Evolutionary conservation across 495 filamentous ascomycete genomes (phyloP).

Genomic region (Podospora comata): DNA sequence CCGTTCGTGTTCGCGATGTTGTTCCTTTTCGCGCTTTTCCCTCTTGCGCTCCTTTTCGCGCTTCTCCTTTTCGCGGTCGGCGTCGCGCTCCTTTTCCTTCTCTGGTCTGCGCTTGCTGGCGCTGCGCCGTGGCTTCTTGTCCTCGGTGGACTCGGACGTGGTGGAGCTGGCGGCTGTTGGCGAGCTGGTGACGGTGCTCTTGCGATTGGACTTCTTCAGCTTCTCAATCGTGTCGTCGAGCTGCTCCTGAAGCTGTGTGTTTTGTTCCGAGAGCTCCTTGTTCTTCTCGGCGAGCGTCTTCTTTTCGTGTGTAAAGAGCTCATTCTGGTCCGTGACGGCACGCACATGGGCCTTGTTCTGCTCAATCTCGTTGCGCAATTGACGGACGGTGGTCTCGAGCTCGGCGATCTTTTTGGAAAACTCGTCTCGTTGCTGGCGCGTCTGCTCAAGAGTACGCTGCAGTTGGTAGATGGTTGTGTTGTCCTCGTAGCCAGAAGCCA

Average conservation of each 20-base stretch:
- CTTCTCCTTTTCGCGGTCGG: slow-evolving; percentile 20
- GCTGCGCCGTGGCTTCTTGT: slow-evolving; percentile 32
- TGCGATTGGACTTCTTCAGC: slow-evolving; percentile 64
- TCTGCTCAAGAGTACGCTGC: slow-evolving; percentile 20
- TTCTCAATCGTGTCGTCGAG: slow-evolving; percentile 78
- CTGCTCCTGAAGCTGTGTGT: slow-evolving; percentile 76
- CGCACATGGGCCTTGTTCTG: slow-evolving; percentile 75
- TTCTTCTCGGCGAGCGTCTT: slow-evolving; percentile 82
- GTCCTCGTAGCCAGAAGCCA: slow-evolving; percentile 26
- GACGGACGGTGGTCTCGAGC: slow-evolving; percentile 51
- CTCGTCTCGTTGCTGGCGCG: slow-evolving; percentile 20
- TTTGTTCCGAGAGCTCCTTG: slow-evolving; percentile 81
- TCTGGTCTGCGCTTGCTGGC: slow-evolving; percentile 22
- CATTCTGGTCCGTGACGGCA: slow-evolving; percentile 80
- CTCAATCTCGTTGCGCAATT: slow-evolving; percentile 49
- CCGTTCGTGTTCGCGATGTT: slow-evolving; percentile 26
- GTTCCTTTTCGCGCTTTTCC: slow-evolving; percentile 22
- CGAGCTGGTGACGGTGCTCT: slow-evolving; percentile 20
- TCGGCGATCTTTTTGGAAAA: slow-evolving; percentile 27
- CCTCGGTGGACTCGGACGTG: slow-evolving; percentile 25
- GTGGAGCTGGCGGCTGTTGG: background rate
- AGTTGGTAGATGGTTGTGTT: slow-evolving; percentile 27
- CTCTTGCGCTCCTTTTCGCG: slow-evolving; percentile 18
- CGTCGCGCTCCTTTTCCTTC: slow-evolving; percentile 21
- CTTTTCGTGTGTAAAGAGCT: slow-evolving; percentile 39